Conservation (phyloP, 768 basidiomycete species). For the Dacryopinax primogenitus region DNA sequence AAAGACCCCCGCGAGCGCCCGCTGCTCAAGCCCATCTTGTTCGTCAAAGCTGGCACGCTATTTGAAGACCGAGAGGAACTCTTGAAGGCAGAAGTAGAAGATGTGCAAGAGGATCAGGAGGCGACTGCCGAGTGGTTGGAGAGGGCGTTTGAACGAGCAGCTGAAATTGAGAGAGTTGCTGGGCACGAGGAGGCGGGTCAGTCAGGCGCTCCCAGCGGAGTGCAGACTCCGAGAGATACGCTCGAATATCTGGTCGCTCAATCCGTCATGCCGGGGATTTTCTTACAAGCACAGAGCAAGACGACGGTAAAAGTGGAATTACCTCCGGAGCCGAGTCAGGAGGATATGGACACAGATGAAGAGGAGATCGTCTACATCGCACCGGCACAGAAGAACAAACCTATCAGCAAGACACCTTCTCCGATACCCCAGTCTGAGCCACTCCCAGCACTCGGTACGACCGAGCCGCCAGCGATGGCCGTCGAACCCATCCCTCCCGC, state of each 20-base stretch:
- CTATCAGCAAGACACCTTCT: background rate
- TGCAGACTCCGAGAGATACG: background rate
- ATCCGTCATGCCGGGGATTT: background rate
- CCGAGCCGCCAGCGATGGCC: background rate
- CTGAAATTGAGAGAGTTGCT: background rate
- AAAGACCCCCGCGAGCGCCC: background rate
- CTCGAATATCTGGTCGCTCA: background rate
- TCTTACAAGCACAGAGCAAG: background rate
- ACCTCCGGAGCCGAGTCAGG: slow-evolving; percentile 17
- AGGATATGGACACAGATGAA: slow-evolving; percentile 12
- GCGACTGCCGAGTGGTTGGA: background rate
- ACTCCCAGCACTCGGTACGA: background rate
- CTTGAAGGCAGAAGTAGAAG: background rate
- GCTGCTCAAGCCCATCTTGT: background rate
- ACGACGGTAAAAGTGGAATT: slow-evolving; percentile 6
- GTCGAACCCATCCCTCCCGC: background rate
- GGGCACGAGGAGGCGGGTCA: background rate
- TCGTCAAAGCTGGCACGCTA: background rate
- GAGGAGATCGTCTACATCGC: slow-evolving; percentile 12
- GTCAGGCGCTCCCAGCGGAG: background rate
- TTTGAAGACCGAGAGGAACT: background rate
- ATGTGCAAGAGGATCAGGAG: slow-evolving; percentile 3
- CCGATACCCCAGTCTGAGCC: background rate
- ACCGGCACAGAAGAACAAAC: background rate
- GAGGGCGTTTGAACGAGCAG: background rate